Conservation (phyloP, 2,329 filamentous ascomycete species). For the Leptographium galeiforme region DNA sequence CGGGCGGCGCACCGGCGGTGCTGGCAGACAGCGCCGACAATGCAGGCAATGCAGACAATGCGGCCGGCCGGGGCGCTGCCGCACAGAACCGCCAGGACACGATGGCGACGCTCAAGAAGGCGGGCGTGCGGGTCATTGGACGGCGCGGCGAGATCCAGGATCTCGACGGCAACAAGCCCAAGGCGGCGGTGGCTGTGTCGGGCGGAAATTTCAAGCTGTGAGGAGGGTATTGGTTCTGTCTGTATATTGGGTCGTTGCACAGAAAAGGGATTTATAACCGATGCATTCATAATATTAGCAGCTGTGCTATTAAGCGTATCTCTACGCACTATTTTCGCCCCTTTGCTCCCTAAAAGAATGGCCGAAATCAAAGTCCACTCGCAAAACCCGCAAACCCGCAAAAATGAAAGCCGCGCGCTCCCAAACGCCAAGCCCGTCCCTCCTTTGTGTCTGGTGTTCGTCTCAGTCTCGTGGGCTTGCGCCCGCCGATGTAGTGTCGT, state of each 20-base stretch:
- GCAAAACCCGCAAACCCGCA: no score
- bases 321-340: no score
- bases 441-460: neutral
- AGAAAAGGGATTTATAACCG: neutral
- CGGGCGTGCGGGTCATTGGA: constrained; percentile 82
- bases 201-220: constrained; percentile 52
- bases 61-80: constrained; percentile 34
- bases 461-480: no score
- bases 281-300: no score
- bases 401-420: no score
- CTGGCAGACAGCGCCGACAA: constrained; percentile 6
- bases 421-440: neutral
- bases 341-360: no score
- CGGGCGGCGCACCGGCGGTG: constrained; percentile 20
- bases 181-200: constrained; percentile 33
- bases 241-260: neutral
- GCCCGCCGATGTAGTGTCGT: no score
- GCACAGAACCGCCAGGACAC: constrained; percentile 19
- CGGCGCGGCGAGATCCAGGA: constrained; percentile 77
- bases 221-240: neutral
- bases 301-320: no score
- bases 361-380: no score
- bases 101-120: constrained; percentile 39
- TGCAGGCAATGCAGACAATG: constrained; percentile 19
- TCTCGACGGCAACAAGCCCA: constrained; percentile 66